phyloP scores from a whole-genome alignment of 331 rosid species.

The Quercus tomentella region DNA sequence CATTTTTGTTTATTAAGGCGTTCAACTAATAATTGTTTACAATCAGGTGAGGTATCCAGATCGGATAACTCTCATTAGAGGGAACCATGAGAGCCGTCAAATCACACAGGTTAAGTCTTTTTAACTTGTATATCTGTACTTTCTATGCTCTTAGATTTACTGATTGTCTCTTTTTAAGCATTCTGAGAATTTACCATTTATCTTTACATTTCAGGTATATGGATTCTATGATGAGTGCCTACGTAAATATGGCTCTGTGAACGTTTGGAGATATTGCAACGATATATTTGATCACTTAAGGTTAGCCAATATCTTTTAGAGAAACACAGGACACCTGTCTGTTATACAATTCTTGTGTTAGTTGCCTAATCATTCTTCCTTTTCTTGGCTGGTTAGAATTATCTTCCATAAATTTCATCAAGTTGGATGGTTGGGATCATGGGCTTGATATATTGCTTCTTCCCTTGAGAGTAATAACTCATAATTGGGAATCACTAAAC shows the following conservation, averaged over 20 bases:
- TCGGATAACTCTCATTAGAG: slow-evolving; percentile 95
- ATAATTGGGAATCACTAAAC: not conserved
- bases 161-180: not conserved
- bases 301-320: slow-evolving; percentile 37
- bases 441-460: not conserved
- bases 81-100: slow-evolving; percentile 99
- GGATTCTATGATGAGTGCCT: slow-evolving; percentile 99
- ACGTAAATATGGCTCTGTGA: slow-evolving; percentile 94
- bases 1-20: slow-evolving; percentile 5
- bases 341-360: not conserved
- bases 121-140: not conserved
- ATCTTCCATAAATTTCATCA: not conserved
- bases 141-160: not conserved
- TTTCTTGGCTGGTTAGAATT: not conserved
- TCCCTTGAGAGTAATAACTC: not conserved
- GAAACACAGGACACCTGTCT: not conserved
- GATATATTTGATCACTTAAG: slow-evolving; percentile 95
- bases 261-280: slow-evolving; percentile 99
- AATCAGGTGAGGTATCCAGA: slow-evolving; percentile 97
- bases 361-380: not conserved
- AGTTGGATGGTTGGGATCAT: not conserved
- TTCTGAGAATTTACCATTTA: slow-evolving; percentile 31
- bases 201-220: slow-evolving; percentile 71
- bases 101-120: slow-evolving; percentile 84
- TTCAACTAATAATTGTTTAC: slow-evolving; percentile 20